Conservation (phyloP, 148 eudicot species). For the Amaranthus palmeri region DNA sequence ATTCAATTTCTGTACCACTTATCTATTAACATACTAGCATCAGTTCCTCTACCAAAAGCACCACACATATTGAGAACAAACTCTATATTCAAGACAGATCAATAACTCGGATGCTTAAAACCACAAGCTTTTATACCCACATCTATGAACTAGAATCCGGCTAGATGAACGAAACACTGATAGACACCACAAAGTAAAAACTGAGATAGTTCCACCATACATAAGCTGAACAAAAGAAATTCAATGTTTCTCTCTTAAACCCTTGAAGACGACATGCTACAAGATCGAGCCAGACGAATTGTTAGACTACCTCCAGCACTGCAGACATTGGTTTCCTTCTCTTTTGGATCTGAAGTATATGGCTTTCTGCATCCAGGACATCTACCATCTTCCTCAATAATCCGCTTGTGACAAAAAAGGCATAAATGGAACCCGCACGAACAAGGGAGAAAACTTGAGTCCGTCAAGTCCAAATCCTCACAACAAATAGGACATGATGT, state of each 20-base stretch:
- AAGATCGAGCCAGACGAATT: constrained; percentile 60
- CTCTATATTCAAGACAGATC: constrained; percentile 41
- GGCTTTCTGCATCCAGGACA: constrained; percentile 92
- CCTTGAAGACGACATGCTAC: constrained; percentile 79
- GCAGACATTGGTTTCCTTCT: constrained; percentile 43
- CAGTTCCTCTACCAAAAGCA: constrained; percentile 53
- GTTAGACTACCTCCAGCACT: constrained; percentile 42
- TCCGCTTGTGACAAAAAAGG: constrained; percentile 87
- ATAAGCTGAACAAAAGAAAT: constrained; percentile 27
- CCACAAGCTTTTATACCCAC: constrained; percentile 42
- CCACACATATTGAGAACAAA: constrained; percentile 40
- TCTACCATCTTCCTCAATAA: constrained; percentile 80
- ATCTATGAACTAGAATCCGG: constrained; percentile 40
- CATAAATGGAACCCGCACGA: constrained; percentile 83
- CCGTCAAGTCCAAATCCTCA: constrained; percentile 82
- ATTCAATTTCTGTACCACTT: constrained; percentile 62
- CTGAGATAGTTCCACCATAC: constrained; percentile 38
- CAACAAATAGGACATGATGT: constrained; percentile 70
- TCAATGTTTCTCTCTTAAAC: constrained; percentile 38
- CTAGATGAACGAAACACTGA: constrained; percentile 40
- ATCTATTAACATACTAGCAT: constrained; percentile 57
- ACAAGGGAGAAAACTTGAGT: constrained; percentile 74
- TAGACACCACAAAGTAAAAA: constrained; percentile 29
- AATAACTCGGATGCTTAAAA: constrained; percentile 33
- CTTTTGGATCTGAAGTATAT: constrained; percentile 44